A percentile compares a stretch with the other conserved stretches of the same genome.
These are phyloP conservation scores for Tolypocladium paradoxum DNA, from an alignment of 2,329 filamentous ascomycete species.

Conservation along the genomic window DNA sequence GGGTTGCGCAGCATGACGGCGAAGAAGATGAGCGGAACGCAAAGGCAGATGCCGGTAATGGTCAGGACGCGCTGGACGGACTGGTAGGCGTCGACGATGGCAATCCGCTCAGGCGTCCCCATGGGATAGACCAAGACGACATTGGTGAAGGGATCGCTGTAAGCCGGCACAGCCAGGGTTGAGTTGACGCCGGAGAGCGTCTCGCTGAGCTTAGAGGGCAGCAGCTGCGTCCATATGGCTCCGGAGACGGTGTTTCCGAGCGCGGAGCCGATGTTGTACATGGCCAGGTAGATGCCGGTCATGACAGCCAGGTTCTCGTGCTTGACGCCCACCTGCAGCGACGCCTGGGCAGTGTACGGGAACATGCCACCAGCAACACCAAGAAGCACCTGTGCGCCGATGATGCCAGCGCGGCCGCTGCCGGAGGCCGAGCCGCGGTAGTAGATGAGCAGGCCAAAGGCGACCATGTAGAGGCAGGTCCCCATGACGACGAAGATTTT, in stretches of 20 bases:
- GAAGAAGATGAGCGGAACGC: slow-evolving; percentile 35
- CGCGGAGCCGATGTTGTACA: slow-evolving; percentile 30
- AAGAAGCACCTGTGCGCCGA: slow-evolving; percentile 44
- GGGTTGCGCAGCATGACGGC: slow-evolving; percentile 32
- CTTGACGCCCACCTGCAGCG: slow-evolving; percentile 25
- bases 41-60: slow-evolving; percentile 38
- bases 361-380: slow-evolving; percentile 50
- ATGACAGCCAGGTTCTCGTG: slow-evolving; percentile 27
- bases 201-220: slow-evolving; percentile 19
- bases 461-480: slow-evolving; percentile 43
- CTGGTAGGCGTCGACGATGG: slow-evolving; percentile 33
- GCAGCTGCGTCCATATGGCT: slow-evolving; percentile 30
- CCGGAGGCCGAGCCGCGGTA: slow-evolving; percentile 36
- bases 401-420: slow-evolving; percentile 36
- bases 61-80: slow-evolving; percentile 34
- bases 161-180: slow-evolving; percentile 23
- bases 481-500: slow-evolving; percentile 49
- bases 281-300: slow-evolving; percentile 26
- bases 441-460: slow-evolving; percentile 45
- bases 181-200: slow-evolving; percentile 22
- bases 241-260: slow-evolving; percentile 29
- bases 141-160: slow-evolving; percentile 26
- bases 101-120: slow-evolving; percentile 31
- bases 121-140: slow-evolving; percentile 23
- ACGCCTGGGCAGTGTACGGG: slow-evolving; percentile 28